Conservation (phyloP, 495 filamentous ascomycete genomes). For the Podospora fimiseda region DNA sequence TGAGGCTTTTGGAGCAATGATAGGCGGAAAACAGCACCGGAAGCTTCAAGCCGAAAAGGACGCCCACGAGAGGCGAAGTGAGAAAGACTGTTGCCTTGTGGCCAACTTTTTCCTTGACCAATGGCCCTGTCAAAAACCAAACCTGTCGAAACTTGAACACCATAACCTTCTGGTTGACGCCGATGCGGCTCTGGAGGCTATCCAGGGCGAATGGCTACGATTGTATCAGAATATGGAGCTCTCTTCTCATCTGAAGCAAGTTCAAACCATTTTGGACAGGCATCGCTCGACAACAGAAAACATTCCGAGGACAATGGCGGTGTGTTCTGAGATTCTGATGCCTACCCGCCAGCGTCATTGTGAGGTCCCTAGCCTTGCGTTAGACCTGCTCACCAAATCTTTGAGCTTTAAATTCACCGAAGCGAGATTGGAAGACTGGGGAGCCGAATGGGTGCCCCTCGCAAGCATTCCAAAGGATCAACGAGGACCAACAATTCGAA, state of each 20-base stretch:
- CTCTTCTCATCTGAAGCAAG: constrained; percentile 32
- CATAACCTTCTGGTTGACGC: constrained; percentile 26
- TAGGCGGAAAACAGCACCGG: constrained; percentile 20
- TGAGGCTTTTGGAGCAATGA: constrained; percentile 14
- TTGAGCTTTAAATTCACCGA: background rate
- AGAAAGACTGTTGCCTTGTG: constrained; percentile 21
- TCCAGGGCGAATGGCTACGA: constrained; percentile 45
- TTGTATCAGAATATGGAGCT: constrained; percentile 42
- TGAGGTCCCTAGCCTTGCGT: constrained; percentile 15
- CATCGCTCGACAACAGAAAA: constrained; percentile 3
- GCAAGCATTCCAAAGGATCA: constrained; percentile 7
- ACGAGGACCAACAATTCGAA: background rate
- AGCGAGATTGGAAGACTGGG: background rate
- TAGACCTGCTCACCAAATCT: constrained; percentile 8
- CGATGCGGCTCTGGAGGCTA: constrained; percentile 27
- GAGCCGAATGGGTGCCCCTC: constrained; percentile 1
- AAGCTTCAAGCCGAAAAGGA: constrained; percentile 13
- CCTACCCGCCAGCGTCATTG: constrained; percentile 9
- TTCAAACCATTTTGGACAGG: constrained; percentile 33
- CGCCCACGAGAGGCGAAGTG: constrained; percentile 22
- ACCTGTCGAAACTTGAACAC: constrained; percentile 8
- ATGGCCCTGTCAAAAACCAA: constrained; percentile 30
- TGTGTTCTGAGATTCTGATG: constrained; percentile 9
- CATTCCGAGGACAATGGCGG: background rate
- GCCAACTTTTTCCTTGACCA: constrained; percentile 23